Evolutionary conservation across 805 yeast species (phyloP).

Genomic region (Torulaspora quercuum): DNA sequence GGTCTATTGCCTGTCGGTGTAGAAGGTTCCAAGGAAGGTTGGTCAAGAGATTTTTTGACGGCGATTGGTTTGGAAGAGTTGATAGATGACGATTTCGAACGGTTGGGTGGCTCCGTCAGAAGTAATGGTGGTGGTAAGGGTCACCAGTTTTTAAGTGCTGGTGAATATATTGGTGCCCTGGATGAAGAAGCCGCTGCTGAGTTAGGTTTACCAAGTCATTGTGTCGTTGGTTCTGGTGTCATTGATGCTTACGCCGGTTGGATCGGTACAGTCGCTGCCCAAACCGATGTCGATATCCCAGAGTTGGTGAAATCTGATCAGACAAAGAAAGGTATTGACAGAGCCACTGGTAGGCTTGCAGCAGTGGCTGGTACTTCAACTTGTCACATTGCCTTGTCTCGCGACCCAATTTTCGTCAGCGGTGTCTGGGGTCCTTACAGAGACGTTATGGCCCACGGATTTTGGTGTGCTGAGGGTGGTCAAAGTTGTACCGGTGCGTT

Average conservation of each 20-base stretch:
- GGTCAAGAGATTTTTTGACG: slow-evolving; percentile 78
- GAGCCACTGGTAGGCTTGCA: slow-evolving; percentile 81
- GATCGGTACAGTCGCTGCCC: slow-evolving; percentile 97
- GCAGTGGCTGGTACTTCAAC: slow-evolving; percentile 99
- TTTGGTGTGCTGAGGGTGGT: slow-evolving; percentile 99
- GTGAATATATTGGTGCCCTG: slow-evolving; percentile 80
- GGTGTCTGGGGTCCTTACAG: slow-evolving; percentile 99
- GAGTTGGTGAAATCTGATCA: slow-evolving; percentile 49
- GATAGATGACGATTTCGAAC: slow-evolving; percentile 67
- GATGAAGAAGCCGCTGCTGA: slow-evolving; percentile 66
- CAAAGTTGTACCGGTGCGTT: slow-evolving; percentile 96
- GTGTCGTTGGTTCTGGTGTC: slow-evolving; percentile 91
- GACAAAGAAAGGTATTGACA: slow-evolving; percentile 46
- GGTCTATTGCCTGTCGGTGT: slow-evolving; percentile 92
- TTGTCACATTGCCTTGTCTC: slow-evolving; percentile 86
- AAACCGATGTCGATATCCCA: slow-evolving; percentile 55
- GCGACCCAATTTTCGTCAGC: slow-evolving; percentile 80
- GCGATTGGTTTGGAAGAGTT: slow-evolving; percentile 72
- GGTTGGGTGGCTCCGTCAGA: slow-evolving; percentile 80
- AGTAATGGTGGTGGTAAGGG: slow-evolving; percentile 47
- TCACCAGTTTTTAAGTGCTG: slow-evolving; percentile 70
- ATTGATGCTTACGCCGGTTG: slow-evolving; percentile 99
- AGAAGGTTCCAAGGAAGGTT: slow-evolving; percentile 79
- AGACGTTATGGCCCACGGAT: slow-evolving; percentile 84
- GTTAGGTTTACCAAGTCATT: slow-evolving; percentile 73